Percentiles rank a stretch among this genome's conserved stretches.
These are phyloP conservation scores for Podaxis sp. DNA, from an alignment of 768 basidiomycete species.

Conservation along the genomic window DNA sequence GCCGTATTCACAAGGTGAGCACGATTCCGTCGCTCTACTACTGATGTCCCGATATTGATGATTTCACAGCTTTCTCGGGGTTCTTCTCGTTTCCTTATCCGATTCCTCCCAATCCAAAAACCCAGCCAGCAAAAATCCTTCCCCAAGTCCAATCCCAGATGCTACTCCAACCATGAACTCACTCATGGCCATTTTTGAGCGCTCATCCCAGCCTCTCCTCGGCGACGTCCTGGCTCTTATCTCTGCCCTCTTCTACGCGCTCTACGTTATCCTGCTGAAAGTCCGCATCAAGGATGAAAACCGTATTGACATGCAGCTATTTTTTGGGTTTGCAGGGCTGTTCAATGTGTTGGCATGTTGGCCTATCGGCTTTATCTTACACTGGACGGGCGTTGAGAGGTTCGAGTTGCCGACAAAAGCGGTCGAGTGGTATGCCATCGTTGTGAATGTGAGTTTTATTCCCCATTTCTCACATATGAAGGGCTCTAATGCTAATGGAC, in stretches of 20 bases:
- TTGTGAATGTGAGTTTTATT: conserved; percentile 32
- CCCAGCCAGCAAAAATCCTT: conserved; percentile 14
- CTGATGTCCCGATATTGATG: not conserved
- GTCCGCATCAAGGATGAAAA: conserved; percentile 78
- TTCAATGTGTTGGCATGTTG: conserved; percentile 76
- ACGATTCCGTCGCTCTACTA: not conserved
- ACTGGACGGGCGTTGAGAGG: conserved; percentile 65
- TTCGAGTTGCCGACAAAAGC: conserved; percentile 63
- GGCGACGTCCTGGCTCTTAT: conserved; percentile 84
- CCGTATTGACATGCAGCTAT: conserved; percentile 87
- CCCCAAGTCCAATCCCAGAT: conserved; percentile 14
- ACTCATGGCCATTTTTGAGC: conserved; percentile 38
- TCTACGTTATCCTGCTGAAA: conserved; percentile 88
- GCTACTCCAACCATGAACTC: conserved; percentile 5
- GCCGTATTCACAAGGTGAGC: conserved; percentile 78
- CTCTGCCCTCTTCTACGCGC: conserved; percentile 84
- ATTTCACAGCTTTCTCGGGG: conserved; percentile 52
- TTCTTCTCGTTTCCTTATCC: conserved; percentile 83
- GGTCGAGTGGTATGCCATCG: conserved; percentile 31
- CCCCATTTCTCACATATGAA: not conserved
- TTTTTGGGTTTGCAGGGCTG: conserved; percentile 91
- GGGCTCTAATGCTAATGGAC: not conserved
- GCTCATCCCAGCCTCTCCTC: conserved; percentile 5
- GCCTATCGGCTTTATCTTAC: conserved; percentile 76
- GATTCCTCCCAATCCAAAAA: conserved; percentile 46